Evolutionary conservation across 2,329 filamentous ascomycete genomes (phyloP), one percentile per base, ranked within the genome.

Genomic region (Chaetomiaceae sp.): DNA sequence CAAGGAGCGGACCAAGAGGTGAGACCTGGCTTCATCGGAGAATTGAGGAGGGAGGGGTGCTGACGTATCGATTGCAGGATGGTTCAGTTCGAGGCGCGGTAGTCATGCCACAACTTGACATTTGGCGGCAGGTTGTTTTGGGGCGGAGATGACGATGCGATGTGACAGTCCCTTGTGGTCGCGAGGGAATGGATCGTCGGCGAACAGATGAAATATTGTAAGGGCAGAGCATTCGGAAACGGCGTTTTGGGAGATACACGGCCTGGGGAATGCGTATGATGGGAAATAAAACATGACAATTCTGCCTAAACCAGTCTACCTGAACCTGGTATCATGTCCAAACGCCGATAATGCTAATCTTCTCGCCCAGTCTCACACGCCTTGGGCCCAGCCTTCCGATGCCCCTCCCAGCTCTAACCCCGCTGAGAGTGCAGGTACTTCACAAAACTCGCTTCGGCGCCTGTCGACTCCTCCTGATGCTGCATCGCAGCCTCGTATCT

Each of bases 1-100:
- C 75, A 99, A 99, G 82, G 89, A 96, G 82, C 77, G 94, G 68
- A 99, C 94, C 40, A 96, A 95, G 80, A 84, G 94, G 94, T 96
- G 70, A 72, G 87, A 19, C 20, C 22, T 2, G 2, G 9, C 27
- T 31, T 31, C 2, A 17, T 17, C 11, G 15, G 12, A 3, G n/a
- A 15, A 6, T 12, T 1, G 2, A n/a, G 6, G n/a, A 12, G 12
- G 4, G 15, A 6, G n/a, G 12, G 6, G 19, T n/a, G 27, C 63
- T 68, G 51, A 69, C 51, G 17, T 54, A 9, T 14, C 2, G 3
- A 3, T 8, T 39, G 38, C 63, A 95, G 92, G 68, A 96, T 97
- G 91, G 91, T 97, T 47, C 94, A 99, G 75, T 97, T 99, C 67
- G 91, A 99, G 78, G 94, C 94, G 47, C 83, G 92, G 73, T 97